These are phyloP conservation scores for Incumbomyces delicatus DNA, from an alignment of 2,329 filamentous ascomycete species.

Conservation along the genomic window DNA sequence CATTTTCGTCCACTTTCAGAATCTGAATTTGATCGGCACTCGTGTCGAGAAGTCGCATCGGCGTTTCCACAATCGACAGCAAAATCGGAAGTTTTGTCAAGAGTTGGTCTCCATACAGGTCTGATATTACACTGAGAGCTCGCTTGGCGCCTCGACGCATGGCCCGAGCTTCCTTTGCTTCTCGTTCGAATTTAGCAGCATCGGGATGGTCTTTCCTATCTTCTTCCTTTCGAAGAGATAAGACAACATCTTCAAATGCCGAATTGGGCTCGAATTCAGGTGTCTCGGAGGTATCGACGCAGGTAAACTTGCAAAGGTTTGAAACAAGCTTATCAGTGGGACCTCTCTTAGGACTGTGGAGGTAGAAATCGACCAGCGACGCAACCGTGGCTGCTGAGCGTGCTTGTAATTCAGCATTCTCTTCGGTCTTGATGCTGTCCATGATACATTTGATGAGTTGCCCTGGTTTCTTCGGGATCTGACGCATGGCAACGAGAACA, in stretches of 20 bases:
- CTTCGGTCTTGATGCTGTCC: constrained; percentile 95
- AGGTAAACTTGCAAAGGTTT: constrained; percentile 94
- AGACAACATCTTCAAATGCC: constrained; percentile 64
- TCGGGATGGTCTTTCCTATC: constrained; percentile 88
- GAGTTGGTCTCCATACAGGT: constrained; percentile 65
- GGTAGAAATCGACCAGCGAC: constrained; percentile 75
- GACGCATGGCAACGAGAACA: constrained; percentile 75
- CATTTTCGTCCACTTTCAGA: constrained; percentile 58
- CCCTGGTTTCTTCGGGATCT: constrained; percentile 86
- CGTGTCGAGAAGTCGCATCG: constrained; percentile 64
- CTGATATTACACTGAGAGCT: constrained; percentile 76
- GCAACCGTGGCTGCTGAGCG: constrained; percentile 80
- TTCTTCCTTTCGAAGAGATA: constrained; percentile 95
- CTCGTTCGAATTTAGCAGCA: constrained; percentile 77
- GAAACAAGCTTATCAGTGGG: constrained; percentile 93
- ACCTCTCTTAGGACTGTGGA: constrained; percentile 64
- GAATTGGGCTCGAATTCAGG: constrained; percentile 87
- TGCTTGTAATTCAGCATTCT: constrained; percentile 77
- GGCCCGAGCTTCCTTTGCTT: constrained; percentile 79
- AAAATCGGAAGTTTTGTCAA: constrained; percentile 80
- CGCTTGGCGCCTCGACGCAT: constrained; percentile 90
- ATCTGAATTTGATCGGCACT: constrained; percentile 52
- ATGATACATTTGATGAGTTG: constrained; percentile 92
- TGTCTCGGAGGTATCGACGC: constrained; percentile 93
- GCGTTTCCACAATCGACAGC: constrained; percentile 67